Evolutionary conservation across 1,139 yeast genomes (phyloP).

Genomic region (Komagataea norvegica): DNA sequence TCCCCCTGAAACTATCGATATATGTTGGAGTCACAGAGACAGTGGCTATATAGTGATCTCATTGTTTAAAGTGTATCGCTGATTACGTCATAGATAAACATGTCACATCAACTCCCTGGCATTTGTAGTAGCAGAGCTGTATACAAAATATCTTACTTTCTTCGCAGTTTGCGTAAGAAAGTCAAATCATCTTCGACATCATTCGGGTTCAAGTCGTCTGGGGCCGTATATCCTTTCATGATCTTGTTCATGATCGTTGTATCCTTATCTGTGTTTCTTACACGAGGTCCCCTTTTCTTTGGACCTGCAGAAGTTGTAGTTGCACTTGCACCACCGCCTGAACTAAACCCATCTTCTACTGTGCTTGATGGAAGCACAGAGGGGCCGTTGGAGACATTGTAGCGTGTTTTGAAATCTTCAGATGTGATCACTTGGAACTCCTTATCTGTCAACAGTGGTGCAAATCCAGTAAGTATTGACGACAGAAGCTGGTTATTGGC

Average conservation of each 20-base stretch:
- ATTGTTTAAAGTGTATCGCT: no score
- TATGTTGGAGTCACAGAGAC: no score
- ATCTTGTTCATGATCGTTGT: slow-evolving; percentile 20
- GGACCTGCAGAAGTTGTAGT: slow-evolving; percentile 1
- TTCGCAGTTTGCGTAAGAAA: slow-evolving; percentile 10
- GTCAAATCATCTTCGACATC: slow-evolving; percentile 31
- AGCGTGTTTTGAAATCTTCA: slow-evolving; percentile 19
- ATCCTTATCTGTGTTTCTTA: slow-evolving; percentile 12
- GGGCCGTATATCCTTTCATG: slow-evolving; percentile 29
- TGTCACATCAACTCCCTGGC: no score
- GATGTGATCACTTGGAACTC: slow-evolving; percentile 29
- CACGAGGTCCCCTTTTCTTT: slow-evolving; percentile 11
- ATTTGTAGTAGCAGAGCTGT: no score
- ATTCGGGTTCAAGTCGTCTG: slow-evolving; percentile 26
- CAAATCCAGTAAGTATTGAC: slow-evolving; percentile 27
- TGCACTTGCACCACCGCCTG: slow-evolving; percentile 5
- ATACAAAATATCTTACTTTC: no score
- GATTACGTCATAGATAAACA: no score
- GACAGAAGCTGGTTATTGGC: slow-evolving; percentile 11
- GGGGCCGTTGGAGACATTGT: not conserved
- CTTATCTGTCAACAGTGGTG: slow-evolving; percentile 27
- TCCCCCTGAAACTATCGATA: no score
- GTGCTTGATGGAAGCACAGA: not conserved
- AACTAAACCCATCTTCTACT: slow-evolving; percentile 4
- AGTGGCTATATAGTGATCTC: no score